phyloP scores from a whole-genome alignment of 2,329 filamentous ascomycete species.

The Macrophomina phaseolina region DNA sequence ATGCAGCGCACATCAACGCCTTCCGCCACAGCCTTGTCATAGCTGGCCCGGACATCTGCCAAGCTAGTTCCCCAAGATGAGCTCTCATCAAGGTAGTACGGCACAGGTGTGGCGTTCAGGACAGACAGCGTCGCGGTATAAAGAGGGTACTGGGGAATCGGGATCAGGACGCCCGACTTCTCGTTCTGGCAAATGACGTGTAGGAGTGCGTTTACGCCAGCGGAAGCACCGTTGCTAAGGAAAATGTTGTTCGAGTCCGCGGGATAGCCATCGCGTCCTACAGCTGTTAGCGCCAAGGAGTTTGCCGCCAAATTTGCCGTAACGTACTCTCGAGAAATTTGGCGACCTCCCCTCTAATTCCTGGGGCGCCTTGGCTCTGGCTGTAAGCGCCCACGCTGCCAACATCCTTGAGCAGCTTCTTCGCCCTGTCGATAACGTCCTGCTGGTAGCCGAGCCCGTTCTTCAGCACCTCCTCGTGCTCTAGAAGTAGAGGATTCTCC shows the following conservation, averaged over 20 bases:
- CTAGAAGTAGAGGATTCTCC: constrained; percentile 84
- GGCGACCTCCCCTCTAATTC: constrained; percentile 87
- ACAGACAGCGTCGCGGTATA: constrained; percentile 93
- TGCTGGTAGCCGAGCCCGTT: constrained; percentile 82
- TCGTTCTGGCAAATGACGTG: constrained; percentile 82
- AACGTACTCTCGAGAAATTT: constrained; percentile 84
- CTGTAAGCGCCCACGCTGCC: constrained; percentile 97
- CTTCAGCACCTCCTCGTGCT: constrained; percentile 80
- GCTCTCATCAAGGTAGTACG: constrained; percentile 90
- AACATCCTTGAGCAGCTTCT: constrained; percentile 78
- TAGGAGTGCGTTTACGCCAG: constrained; percentile 91
- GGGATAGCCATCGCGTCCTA: constrained; percentile 85
- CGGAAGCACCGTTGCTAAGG: constrained; percentile 88
- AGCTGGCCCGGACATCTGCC: constrained; percentile 73
- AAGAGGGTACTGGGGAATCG: constrained; percentile 96
- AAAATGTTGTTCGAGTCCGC: constrained; percentile 83
- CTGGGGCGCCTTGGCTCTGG: constrained; percentile 85
- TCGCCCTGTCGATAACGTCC: constrained; percentile 86
- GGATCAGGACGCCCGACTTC: constrained; percentile 84
- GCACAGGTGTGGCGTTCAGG: constrained; percentile 84
- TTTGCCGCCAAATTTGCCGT: not conserved
- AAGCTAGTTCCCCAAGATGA: constrained; percentile 88
- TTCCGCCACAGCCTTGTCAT: constrained; percentile 74
- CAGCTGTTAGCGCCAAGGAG: not conserved
- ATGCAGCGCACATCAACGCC: constrained; percentile 90